These are phyloP conservation scores for Phytophthora niederhauseri DNA, from an alignment of 352 stramenopile genomes.

Conservation along the genomic window DNA sequence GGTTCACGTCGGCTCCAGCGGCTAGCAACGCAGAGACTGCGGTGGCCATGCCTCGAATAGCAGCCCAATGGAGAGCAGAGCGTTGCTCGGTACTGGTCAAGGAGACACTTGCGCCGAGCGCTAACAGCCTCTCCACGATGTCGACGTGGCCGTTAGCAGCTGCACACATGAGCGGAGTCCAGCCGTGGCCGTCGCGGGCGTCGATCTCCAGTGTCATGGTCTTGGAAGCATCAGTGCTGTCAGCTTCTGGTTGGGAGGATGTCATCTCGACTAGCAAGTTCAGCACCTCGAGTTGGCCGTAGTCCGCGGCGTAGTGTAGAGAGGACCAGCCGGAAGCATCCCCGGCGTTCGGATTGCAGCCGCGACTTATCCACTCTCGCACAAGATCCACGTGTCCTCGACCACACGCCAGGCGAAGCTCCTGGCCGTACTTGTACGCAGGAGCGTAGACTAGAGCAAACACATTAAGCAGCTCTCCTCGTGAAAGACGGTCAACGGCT, in stretches of 20 bases:
- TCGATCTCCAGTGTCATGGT: slow-evolving; percentile 42
- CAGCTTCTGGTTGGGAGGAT: not conserved
- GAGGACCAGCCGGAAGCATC: slow-evolving; percentile 70
- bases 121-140: slow-evolving; percentile 47
- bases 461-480: slow-evolving; percentile 53
- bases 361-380: slow-evolving; percentile 51
- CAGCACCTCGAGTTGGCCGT: slow-evolving; percentile 50
- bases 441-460: slow-evolving; percentile 70
- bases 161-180: slow-evolving; percentile 64
- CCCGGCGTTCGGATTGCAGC: slow-evolving; percentile 65
- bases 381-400: slow-evolving; percentile 55
- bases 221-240: not conserved
- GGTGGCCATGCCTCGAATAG: slow-evolving; percentile 49
- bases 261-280: slow-evolving; percentile 45
- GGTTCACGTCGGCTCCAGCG: slow-evolving; percentile 37
- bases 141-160: slow-evolving; percentile 57
- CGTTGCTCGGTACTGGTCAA: slow-evolving; percentile 51
- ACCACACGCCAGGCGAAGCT: slow-evolving; percentile 62
- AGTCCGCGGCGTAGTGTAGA: slow-evolving; percentile 75
- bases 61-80: slow-evolving; percentile 73
- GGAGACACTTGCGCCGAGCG: slow-evolving; percentile 41
- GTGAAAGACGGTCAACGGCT: slow-evolving; percentile 12
- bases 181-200: slow-evolving; percentile 50
- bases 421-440: slow-evolving; percentile 74
- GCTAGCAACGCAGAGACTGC: slow-evolving; percentile 39